Evolutionary conservation across 1,284 basidiomycete genomes (phyloP), one percentile per base, ranked within the genome.

Genomic region (Termitomyces sp.): DNA sequence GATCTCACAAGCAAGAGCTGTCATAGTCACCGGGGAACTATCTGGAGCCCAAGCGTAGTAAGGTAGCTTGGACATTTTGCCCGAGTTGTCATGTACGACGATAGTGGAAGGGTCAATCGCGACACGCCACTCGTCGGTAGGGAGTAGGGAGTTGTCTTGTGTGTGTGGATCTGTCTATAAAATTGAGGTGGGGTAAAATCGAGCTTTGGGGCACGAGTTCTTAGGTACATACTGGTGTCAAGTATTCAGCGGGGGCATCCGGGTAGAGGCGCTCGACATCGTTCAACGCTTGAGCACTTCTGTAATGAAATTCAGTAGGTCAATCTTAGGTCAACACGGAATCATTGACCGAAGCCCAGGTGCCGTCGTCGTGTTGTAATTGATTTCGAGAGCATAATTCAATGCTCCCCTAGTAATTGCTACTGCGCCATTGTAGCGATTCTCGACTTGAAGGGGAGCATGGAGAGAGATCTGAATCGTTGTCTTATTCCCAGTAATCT

Each of bases 101-200:
- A 73, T 64, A 0, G 68, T 68, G 14, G 61, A 57, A 6, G 69
- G 69, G 51, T 73, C 68, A 47, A 73, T 72, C 13, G 70, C 72
- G 19, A 72, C 52, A 18, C 63, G 66, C 70, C 72, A 72, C 48
- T 67, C 62, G 14, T 52, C 62, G 2, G 69, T 72, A 8, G 71
- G 70, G 4, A 72, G 60, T 6, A 73, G 64, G 1, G 63, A 68
- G 54, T 68, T 64, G 50, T 72, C 70, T 24, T 65, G 59, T 1
- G 71, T 72, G 53, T 72, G 63, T 34, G 68, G 66, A 49, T 72
- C 71, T 57, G 70, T 63, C 64, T 66, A 49, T 13, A 34, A 39
- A 10, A 54, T 9, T 19, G 13, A 19, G 21, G 30, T 49, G 19
- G 33, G 50, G 34, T n/a, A 13, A 46, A 39, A 11, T 50, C 26